phyloP scores from a whole-genome alignment of 1,284 basidiomycete species.

The Ustilago crameri region DNA sequence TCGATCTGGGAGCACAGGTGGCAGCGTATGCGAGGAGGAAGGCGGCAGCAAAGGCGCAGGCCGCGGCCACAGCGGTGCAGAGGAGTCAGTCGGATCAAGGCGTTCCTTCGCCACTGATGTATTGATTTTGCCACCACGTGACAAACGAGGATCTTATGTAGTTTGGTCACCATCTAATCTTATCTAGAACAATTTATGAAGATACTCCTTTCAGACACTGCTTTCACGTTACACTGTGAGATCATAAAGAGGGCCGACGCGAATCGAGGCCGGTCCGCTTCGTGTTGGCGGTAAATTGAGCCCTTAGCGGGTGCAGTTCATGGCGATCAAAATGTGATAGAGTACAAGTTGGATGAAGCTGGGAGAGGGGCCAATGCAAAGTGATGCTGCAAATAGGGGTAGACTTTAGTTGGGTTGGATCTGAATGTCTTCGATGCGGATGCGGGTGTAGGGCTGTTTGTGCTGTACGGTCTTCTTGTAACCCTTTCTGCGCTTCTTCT shows the following conservation, averaged over 20 bases:
- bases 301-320: no score
- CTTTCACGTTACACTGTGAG: no score
- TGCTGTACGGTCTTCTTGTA: conserved; percentile 85
- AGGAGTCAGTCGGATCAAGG: not conserved
- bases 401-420: conserved; percentile 37
- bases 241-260: no score
- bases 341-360: not conserved
- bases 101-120: not conserved
- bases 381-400: conserved; percentile 1
- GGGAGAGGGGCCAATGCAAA: not conserved
- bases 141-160: no score
- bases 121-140: no score
- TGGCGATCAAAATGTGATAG: no score
- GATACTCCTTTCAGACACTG: no score
- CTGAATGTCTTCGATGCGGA: conserved; percentile 65
- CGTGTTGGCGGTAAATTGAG: no score
- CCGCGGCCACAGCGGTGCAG: conserved; percentile 21
- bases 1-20: conserved; percentile 43
- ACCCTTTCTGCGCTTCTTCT: conserved; percentile 97
- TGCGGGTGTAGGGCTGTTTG: conserved; percentile 90
- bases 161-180: no score
- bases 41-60: conserved; percentile 29
- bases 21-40: conserved; percentile 41
- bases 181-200: no score
- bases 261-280: no score